Evolutionary conservation across 1,284 basidiomycete genomes (phyloP).

Genomic region (Ustilago sp.): DNA sequence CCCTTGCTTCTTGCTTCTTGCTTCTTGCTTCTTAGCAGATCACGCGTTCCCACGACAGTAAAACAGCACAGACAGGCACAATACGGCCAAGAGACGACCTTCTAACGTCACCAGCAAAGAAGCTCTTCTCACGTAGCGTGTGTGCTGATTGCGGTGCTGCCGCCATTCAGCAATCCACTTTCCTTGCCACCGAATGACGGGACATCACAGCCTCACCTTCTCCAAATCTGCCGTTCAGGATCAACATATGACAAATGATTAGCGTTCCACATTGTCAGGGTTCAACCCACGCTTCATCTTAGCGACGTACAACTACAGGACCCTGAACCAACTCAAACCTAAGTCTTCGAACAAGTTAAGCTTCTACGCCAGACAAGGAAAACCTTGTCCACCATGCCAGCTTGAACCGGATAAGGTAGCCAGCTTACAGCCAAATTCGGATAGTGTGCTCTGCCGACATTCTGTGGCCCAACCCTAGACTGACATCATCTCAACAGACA

Average conservation of each 20-base stretch:
- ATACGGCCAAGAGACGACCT: not conserved
- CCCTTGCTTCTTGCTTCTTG: not conserved
- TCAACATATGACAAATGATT: too few relatives aligned
- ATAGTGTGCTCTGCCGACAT: not conserved
- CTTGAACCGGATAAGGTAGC: not conserved
- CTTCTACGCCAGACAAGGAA: not conserved
- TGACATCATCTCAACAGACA: not conserved
- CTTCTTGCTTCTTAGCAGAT: not conserved
- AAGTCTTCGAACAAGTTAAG: not conserved
- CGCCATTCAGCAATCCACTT: not conserved
- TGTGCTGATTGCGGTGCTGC: not conserved
- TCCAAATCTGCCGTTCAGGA: not conserved
- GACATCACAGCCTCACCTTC: conserved; percentile 1
- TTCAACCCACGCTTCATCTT: not conserved
- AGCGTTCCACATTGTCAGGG: not conserved
- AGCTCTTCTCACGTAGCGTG: not conserved
- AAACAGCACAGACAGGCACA: too few relatives aligned
- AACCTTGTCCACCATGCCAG: not conserved
- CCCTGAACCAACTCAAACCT: not conserved
- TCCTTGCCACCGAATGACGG: not conserved
- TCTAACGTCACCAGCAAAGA: too few relatives aligned
- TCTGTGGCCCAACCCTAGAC: not conserved
- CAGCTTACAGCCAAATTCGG: not conserved
- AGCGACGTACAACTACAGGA: not conserved
- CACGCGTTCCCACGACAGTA: too few relatives aligned